Conservation (phyloP, 805 yeast genomes). For the Torulaspora microellipsoides region DNA sequence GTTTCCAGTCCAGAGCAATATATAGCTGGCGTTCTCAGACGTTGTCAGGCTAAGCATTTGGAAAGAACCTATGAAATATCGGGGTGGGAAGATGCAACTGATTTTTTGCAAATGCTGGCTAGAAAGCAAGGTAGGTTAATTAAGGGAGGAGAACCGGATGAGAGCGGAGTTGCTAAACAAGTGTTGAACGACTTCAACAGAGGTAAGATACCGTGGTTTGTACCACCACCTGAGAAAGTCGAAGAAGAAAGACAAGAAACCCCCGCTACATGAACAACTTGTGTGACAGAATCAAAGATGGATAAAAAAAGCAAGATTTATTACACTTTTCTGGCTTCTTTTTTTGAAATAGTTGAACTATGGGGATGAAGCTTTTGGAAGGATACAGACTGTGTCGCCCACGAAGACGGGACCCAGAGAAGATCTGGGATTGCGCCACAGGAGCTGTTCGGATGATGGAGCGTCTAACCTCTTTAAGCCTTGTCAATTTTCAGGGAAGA, state of each 20-base stretch:
- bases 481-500: no score
- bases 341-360: no score
- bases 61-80: constrained; percentile 93
- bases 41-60: constrained; percentile 83
- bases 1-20: constrained; percentile 94
- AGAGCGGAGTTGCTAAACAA: constrained; percentile 84
- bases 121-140: constrained; percentile 87
- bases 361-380: no score
- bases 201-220: constrained; percentile 98
- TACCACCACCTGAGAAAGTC: constrained; percentile 79
- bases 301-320: no score
- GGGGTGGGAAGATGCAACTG: constrained; percentile 79
- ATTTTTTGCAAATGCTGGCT: constrained; percentile 85
- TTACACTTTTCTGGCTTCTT: no score
- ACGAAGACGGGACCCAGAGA: no score
- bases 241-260: constrained; percentile 35
- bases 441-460: no score
- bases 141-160: constrained; percentile 98
- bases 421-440: no score
- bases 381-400: no score
- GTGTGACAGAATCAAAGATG: no score
- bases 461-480: no score
- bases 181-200: constrained; percentile 92
- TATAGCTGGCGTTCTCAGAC: constrained; percentile 77
- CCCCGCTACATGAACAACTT: no score